phyloP scores from a whole-genome alignment of 2,329 filamentous ascomycete species.

The Pestalotiopsis sp. region DNA sequence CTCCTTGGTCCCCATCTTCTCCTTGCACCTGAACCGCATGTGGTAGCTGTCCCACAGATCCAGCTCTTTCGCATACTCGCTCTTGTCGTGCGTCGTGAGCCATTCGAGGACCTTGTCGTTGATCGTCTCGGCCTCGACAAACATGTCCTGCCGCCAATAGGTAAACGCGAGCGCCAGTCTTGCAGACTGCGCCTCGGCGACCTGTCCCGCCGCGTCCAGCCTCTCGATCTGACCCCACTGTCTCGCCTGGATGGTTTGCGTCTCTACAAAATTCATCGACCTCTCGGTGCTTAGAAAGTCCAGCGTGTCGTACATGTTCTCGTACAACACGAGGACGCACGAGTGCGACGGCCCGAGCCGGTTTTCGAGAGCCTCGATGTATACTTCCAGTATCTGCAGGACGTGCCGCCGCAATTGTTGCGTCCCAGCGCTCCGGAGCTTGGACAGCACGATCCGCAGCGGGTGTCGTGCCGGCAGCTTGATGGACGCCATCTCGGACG shows the following conservation, averaged over 20 bases:
- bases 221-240: constrained; percentile 1
- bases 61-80: not conserved
- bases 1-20: constrained; percentile 4
- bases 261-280: not conserved
- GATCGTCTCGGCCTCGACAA: constrained; percentile 3
- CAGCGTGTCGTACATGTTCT: constrained; percentile 8
- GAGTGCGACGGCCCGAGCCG: constrained; percentile 5
- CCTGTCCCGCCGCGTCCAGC: not conserved
- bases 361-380: not conserved
- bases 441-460: not conserved
- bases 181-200: constrained; percentile 6
- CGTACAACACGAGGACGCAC: constrained; percentile 2
- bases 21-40: constrained; percentile 2
- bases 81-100: not conserved
- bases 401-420: not conserved
- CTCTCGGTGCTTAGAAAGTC: constrained; percentile 6
- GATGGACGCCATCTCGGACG: constrained; percentile 12
- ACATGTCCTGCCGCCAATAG: not conserved
- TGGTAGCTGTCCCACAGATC: constrained; percentile 4
- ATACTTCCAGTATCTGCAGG: constrained; percentile 6
- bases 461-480: constrained; percentile 6
- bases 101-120: constrained; percentile 1
- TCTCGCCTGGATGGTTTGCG: not conserved
- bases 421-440: not conserved
- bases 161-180: not conserved